A percentile compares a stretch with the other conserved stretches of the same genome.
These are phyloP conservation scores for Cyberlindnera mycetangii DNA, from an alignment of 805 yeast genomes.

Conservation along the genomic window DNA sequence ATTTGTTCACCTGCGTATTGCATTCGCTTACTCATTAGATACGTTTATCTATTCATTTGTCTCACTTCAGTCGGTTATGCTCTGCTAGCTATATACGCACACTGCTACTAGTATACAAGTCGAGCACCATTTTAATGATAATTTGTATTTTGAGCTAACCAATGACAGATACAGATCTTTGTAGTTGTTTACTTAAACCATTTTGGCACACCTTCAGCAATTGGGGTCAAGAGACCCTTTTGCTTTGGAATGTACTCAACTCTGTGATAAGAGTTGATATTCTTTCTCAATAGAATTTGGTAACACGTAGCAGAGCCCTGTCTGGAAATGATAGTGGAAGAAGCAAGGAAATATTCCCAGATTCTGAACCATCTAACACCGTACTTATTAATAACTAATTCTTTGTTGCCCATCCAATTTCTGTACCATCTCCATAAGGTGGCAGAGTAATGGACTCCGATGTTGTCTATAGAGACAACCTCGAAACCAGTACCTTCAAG, in stretches of 20 bases:
- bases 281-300: constrained; percentile 89
- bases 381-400: constrained; percentile 70
- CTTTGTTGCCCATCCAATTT: constrained; percentile 87
- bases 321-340: constrained; percentile 80
- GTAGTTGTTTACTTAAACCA: constrained; percentile 48
- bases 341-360: constrained; percentile 89
- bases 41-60: too few species aligned
- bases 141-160: too few species aligned
- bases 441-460: constrained; percentile 90
- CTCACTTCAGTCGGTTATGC: too few species aligned
- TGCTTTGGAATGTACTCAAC: constrained; percentile 76
- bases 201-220: constrained; percentile 44
- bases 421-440: constrained; percentile 94
- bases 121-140: too few species aligned
- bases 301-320: constrained; percentile 92
- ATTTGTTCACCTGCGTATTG: too few species aligned
- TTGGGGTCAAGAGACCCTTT: constrained; percentile 64
- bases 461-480: constrained; percentile 77
- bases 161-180: not conserved
- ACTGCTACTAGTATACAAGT: not conserved
- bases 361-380: constrained; percentile 90
- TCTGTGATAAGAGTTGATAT: constrained; percentile 80
- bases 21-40: too few species aligned
- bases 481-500: constrained; percentile 87
- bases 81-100: not conserved